Conservation (phyloP, 1,139 yeast species). For the Debaryomyces subglobosus region DNA sequence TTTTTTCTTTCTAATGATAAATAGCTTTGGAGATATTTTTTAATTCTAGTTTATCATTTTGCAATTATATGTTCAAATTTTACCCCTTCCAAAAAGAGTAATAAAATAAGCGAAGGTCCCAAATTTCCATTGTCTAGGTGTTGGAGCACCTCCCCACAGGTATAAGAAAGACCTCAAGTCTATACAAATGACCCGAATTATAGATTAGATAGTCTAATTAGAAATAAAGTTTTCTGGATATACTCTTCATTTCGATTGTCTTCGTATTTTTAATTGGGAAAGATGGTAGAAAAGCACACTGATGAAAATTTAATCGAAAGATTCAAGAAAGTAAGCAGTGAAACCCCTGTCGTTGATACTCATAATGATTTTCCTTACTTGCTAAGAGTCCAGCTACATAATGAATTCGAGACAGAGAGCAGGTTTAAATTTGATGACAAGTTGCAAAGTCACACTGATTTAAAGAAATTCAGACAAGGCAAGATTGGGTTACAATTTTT, state of each 20-base stretch:
- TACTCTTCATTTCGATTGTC: background rate
- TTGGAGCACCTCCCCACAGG: background rate
- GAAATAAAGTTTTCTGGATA: background rate
- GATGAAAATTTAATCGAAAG: background rate
- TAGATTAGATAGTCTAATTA: background rate
- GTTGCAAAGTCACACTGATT: conserved; percentile 44
- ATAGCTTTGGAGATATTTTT: background rate
- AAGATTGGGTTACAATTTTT: conserved; percentile 50
- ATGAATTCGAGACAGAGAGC: conserved; percentile 31
- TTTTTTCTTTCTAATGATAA: background rate
- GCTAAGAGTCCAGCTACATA: conserved; percentile 43
- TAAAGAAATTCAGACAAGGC: conserved; percentile 41
- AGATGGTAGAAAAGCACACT: background rate
- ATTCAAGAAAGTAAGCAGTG: background rate
- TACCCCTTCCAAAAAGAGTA: background rate
- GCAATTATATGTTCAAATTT: background rate
- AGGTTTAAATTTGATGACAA: conserved; percentile 37
- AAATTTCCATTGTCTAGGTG: background rate
- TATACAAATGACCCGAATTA: background rate
- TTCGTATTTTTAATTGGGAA: background rate
- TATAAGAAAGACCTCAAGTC: background rate
- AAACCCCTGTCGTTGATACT: conserved; percentile 47
- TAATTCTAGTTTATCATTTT: background rate
- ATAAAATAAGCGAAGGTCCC: background rate
- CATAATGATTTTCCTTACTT: conserved; percentile 54